Conservation (phyloP, 192 early-diverging fungal species). For the Globomyces pollinis-pini region DNA sequence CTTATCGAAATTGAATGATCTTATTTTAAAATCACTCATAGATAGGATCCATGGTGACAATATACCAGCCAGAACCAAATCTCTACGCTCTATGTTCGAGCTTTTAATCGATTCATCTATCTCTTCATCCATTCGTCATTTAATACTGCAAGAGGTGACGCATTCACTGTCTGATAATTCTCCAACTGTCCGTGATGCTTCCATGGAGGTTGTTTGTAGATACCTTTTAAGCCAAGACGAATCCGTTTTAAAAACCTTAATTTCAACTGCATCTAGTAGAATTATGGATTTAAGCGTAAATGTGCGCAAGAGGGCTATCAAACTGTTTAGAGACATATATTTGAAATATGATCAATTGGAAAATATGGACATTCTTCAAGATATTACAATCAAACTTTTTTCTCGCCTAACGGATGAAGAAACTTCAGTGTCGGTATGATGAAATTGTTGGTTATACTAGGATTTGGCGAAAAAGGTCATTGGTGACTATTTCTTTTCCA, state of each 20-base stretch:
- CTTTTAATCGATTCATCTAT: background rate
- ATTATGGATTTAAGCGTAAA: background rate
- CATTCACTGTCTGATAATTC: background rate
- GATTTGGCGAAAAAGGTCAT: background rate
- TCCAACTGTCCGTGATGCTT: constrained; percentile 1
- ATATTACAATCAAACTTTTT: background rate
- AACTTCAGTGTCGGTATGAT: background rate
- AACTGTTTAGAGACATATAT: constrained; percentile 1
- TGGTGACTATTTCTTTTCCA: background rate
- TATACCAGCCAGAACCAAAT: constrained; percentile 5
- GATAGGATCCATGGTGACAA: background rate
- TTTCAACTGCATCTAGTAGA: background rate
- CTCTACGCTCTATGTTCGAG: constrained; percentile 1
- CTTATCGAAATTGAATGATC: background rate
- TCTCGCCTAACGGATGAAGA: constrained; percentile 6
- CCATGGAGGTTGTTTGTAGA: background rate
- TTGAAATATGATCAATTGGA: background rate
- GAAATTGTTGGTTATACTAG: background rate
- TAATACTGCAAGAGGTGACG: background rate
- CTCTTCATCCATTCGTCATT: background rate
- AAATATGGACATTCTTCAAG: background rate
- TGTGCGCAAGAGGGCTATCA: background rate
- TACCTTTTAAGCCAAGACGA: constrained; percentile 1
- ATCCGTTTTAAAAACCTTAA: background rate
- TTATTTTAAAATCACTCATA: background rate